phyloP scores from a whole-genome alignment of 768 basidiomycete genomes.

The Hericium coralloides region DNA sequence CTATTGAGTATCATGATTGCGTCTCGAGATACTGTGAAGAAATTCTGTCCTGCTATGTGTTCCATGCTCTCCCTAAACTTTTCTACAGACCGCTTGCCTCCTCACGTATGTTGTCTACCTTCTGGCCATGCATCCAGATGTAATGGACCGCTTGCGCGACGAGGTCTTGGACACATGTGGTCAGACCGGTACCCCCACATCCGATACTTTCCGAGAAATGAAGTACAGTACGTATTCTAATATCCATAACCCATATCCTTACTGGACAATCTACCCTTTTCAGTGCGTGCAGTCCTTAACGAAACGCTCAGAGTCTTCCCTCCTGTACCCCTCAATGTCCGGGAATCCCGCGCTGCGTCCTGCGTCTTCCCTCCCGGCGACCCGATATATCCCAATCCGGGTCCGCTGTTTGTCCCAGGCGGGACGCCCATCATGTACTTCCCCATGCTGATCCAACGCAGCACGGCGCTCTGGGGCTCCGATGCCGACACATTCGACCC shows the following conservation, averaged over 20 bases:
- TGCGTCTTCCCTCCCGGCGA: slow-evolving; percentile 13
- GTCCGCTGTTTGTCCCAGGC: slow-evolving; percentile 10
- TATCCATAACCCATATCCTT: not conserved
- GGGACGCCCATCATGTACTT: slow-evolving; percentile 18
- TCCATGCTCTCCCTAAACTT: not conserved
- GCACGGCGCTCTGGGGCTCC: slow-evolving; percentile 48
- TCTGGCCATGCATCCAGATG: slow-evolving; percentile 22
- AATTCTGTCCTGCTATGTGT: slow-evolving; percentile 5
- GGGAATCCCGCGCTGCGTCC: slow-evolving; percentile 6
- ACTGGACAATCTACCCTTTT: too few species aligned
- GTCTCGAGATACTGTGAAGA: slow-evolving; percentile 10
- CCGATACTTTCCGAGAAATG: slow-evolving; percentile 25
- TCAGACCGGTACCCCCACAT: slow-evolving; percentile 19
- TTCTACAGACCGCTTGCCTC: slow-evolving; percentile 20
- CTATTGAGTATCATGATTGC: slow-evolving; percentile 14
- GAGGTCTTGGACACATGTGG: slow-evolving; percentile 26
- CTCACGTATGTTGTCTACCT: slow-evolving; percentile 26
- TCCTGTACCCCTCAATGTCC: slow-evolving; percentile 6
- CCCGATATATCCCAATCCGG: slow-evolving; percentile 9
- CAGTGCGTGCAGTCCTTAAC: slow-evolving; percentile 27
- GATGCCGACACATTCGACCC: slow-evolving; percentile 47
- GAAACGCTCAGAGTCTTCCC: slow-evolving; percentile 18
- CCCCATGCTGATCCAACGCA: slow-evolving; percentile 25
- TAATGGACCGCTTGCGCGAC: slow-evolving; percentile 21
- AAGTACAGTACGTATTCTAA: slow-evolving; percentile 17